phyloP scores from a whole-genome alignment of 495 filamentous ascomycete genomes.

The Elaphomyces granulatus region DNA sequence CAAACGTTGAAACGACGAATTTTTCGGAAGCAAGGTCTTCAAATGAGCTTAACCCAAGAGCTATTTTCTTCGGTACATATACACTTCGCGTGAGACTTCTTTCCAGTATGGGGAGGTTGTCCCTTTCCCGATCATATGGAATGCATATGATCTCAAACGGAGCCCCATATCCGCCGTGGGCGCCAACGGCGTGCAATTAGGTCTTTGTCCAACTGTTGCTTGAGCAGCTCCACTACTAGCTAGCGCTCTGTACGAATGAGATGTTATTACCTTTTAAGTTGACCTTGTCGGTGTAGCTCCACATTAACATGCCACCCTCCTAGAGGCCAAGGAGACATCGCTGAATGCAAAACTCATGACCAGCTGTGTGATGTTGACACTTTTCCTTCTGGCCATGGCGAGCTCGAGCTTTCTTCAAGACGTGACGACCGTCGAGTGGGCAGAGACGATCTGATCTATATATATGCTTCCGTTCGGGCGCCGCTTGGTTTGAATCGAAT shows the following conservation, averaged over 20 bases:
- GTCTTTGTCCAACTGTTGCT: slow-evolving; percentile 17
- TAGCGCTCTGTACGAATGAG: slow-evolving; percentile 7
- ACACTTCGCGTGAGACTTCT: slow-evolving; percentile 30
- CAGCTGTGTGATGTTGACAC: not conserved
- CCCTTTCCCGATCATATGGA: slow-evolving; percentile 29
- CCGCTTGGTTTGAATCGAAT: slow-evolving; percentile 13
- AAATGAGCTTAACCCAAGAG: too few relatives aligned
- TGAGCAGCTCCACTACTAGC: slow-evolving; percentile 11
- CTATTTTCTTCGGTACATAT: slow-evolving; percentile 23
- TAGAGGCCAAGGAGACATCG: slow-evolving; percentile 33
- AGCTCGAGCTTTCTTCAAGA: too few relatives aligned
- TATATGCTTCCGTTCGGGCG: slow-evolving; percentile 14
- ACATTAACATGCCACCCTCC: slow-evolving; percentile 12
- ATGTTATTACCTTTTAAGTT: too few relatives aligned
- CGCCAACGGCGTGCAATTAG: slow-evolving; percentile 14
- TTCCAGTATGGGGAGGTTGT: slow-evolving; percentile 19
- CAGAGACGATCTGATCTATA: slow-evolving; percentile 10
- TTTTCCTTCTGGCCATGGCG: too few relatives aligned
- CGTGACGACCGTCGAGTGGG: slow-evolving; percentile 4
- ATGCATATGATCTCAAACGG: slow-evolving; percentile 29
- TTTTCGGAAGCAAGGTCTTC: too few relatives aligned
- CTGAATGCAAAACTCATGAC: slow-evolving; percentile 31
- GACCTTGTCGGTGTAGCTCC: slow-evolving; percentile 13
- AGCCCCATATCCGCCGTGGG: slow-evolving; percentile 15
- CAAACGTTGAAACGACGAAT: too few relatives aligned